phyloP scores from a whole-genome alignment of 2,329 filamentous ascomycete species.

The Tolypocladium album region DNA sequence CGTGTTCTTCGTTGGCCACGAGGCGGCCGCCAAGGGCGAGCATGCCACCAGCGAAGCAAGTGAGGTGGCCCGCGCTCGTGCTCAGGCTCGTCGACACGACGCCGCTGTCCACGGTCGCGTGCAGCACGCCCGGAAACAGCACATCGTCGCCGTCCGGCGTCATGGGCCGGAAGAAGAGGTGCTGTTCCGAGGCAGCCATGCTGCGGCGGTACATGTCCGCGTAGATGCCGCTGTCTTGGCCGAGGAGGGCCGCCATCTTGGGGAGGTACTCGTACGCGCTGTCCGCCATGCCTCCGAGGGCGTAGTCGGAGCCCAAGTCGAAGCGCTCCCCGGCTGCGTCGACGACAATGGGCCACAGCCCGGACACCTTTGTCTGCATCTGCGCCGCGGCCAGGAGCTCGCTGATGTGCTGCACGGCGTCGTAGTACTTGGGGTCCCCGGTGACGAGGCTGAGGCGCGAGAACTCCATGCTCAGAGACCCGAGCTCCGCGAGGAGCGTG shows the following conservation, averaged over 20 bases:
- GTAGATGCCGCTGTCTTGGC: conserved; percentile 49
- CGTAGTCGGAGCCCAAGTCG: conserved; percentile 26
- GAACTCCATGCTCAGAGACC: conserved; percentile 61
- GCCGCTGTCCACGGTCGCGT: conserved; percentile 20
- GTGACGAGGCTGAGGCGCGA: conserved; percentile 61
- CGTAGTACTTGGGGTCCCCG: conserved; percentile 59
- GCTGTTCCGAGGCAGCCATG: conserved; percentile 46
- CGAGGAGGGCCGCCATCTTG: conserved; percentile 54
- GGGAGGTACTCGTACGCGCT: conserved; percentile 50
- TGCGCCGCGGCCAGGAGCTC: conserved; percentile 56
- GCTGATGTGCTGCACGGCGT: conserved; percentile 61
- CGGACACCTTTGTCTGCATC: conserved; percentile 55
- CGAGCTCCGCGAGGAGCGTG: conserved; percentile 48
- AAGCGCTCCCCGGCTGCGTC: conserved; percentile 43
- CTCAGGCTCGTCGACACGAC: conserved; percentile 28
- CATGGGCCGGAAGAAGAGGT: conserved; percentile 63
- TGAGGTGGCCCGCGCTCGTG: conserved; percentile 39
- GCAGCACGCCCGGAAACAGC: conserved; percentile 39
- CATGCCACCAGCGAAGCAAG: conserved; percentile 57
- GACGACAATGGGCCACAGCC: conserved; percentile 61
- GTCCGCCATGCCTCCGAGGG: conserved; percentile 41
- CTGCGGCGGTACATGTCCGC: conserved; percentile 50
- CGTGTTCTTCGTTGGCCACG: conserved; percentile 33
- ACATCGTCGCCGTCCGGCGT: conserved; percentile 50
- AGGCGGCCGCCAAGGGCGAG: conserved; percentile 51